Base-by-base conservation (phyloP, 2,329 filamentous ascomycete species). In the Gliomastix tumulicola region DNA sequence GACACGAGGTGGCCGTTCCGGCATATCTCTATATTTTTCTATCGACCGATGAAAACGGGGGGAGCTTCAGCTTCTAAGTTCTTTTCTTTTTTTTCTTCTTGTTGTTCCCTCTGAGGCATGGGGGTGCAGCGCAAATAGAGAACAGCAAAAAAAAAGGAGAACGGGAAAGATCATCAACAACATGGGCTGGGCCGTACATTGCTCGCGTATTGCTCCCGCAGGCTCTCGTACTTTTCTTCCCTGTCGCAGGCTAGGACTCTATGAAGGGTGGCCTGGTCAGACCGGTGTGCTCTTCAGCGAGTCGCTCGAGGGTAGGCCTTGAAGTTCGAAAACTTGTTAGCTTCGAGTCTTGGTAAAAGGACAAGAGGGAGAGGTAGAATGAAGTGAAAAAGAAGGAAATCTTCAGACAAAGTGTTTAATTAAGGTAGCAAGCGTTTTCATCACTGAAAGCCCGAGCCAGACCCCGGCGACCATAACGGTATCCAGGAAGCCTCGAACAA, bases 381-480 rank as follows among this genome's bases (percentile, higher is more conserved):
- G 21, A 35, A 7, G 17, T 21, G 30, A 38, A 27, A 33, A 30
- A 31, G 47, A 41, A 21, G 36, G 30, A 22, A 17, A 37, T 31
- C 40, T 36, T 96, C 90, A 96, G 90, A 96, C 85, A 84, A 77
- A 76, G 71, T 60, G 80, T 56, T 22, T 17, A 57, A 46, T 49
- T 65, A 84, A 96, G 90, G 90, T 97, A 97, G 90, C 90, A 87
- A 92, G 85, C 81, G 71, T 79, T 94, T 84, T 94, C 90, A 96
- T 96, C 90, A 96, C 78, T 76, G 90, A 94, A 82, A 77, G 75
- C 71, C 68, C 68, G 69, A 60, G 63, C 67, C 59, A 48, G 57
- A 56, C 52, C 67, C 65, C 66, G 66, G 68, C 64, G 71, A 83
- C 87, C 90, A 76, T 83, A 95, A 80, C 84, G 82, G 71, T 65